Base-by-base conservation (phyloP, 2,329 filamentous ascomycete species). In the Sclerotinia trifoliorum region DNA sequence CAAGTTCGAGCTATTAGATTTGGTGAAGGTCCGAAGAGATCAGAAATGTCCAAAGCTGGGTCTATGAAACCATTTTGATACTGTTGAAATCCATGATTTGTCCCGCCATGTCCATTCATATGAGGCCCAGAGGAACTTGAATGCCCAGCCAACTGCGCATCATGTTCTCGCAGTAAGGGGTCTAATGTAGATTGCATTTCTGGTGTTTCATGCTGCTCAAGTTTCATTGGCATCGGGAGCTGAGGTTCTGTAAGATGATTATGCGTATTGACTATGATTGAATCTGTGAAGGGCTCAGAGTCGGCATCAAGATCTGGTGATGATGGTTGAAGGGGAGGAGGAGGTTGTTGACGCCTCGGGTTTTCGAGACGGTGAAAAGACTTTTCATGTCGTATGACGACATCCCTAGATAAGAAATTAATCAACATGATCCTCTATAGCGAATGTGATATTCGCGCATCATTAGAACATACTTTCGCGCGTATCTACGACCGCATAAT, bases 311-410 rank as follows among this genome's bases (percentile, higher is more conserved):
- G 35, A 62, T 67, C 65, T 54, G 65, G 65, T 17, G 65, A 67
- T 29, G 65, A 62, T 46, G 65, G 44, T 44, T 62, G 56, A 17
- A 60, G 32, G 8, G 54, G 56, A 15, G 61, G 63, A 19, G 63
- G 63, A 32, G 63, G 63, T 49, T 68, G 66, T 58, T 68, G 66
- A 29, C 66, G 66, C 49, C 66, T 46, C 39, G 66, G 66, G 42
- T 68, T 63, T 29, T 64, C 66, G 39, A 68, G 39, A 44, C 58
- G 58, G 17, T 68, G 66, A 26, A 68, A 68, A 54, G 66, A 68
- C 66, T 68, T 68, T 68, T 68, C 66, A 56, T 68, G 66, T 49
- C 66, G 66, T 54, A 68, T 63, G 39, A 68, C 66, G 60, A 68
- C 60, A 68, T 68, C 66, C 49, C 66, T 68, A 56, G 46, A 49